Evolutionary conservation across 805 yeast genomes (phyloP), one percentile per base, ranked within the genome.

Genomic region (Torulaspora microellipsoides): DNA sequence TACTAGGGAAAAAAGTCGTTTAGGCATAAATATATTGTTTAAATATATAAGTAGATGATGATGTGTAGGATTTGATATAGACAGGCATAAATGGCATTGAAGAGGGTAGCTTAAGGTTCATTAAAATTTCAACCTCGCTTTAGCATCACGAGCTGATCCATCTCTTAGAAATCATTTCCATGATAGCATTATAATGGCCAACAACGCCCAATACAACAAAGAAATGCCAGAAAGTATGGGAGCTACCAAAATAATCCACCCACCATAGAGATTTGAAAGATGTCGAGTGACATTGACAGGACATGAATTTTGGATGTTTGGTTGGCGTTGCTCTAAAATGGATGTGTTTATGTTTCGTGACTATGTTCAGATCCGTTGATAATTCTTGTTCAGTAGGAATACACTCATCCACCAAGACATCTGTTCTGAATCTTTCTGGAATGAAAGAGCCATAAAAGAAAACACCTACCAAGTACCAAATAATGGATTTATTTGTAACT

Each of bases 201-300:
- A 85, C 64, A n/a, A 88, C 80, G 2, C 99, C 99, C 20, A 85
- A 72, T 13, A 93, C 76, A 27, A 93, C 99, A 59, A 85, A 87
- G 10, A 88, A 62, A 66, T 91, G 99, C 99, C 99, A 91, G 27
- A 91, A 70, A 57, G 89, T 90, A 64, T 91, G 99, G 30, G 96
- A 86, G 33, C 80, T 75, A 42, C 81, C 71, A 23, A 76, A 62
- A 61, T 83, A 85, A 54, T 85, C 93, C 12, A 81, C 81, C 91
- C 96, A 89, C 91, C 84, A 91, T 15, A 85, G 61, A 1, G 88
- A 79, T 29, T 66, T 55, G 41, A 81, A 72, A 5, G 53, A 55
- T 12, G 67, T 69, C 2, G 64, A 53, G 32, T 62, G 54, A 20
- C 58, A 34, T 1, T 31, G 29, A 20, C 46, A 40, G 15, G 36